Evolutionary conservation across 768 basidiomycete species (phyloP).

Genomic region (Lactarius deliciosus): DNA sequence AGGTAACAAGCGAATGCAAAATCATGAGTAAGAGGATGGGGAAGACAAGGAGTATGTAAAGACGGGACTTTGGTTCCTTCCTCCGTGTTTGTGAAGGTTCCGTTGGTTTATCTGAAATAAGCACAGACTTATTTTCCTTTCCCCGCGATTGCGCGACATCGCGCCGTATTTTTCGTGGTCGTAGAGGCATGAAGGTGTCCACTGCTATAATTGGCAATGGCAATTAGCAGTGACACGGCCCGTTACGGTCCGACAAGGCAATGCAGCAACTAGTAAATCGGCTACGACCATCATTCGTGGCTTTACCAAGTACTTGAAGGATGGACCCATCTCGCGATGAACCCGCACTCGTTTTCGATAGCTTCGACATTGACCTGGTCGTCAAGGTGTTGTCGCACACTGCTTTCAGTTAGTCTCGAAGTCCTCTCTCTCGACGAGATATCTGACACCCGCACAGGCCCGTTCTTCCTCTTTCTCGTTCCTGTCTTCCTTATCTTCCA

Average conservation of each 20-base stretch:
- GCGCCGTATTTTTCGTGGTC: slow-evolving; percentile 22
- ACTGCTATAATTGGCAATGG: background rate
- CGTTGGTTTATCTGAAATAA: background rate
- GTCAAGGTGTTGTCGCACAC: slow-evolving; percentile 79
- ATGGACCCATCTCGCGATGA: slow-evolving; percentile 20
- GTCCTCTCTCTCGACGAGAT: background rate
- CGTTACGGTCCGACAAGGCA: slow-evolving; percentile 2
- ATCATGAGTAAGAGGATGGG: slow-evolving; percentile 34
- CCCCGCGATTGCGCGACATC: slow-evolving; percentile 6
- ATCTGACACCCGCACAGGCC: slow-evolving; percentile 48
- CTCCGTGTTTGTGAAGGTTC: background rate
- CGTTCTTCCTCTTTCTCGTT: slow-evolving; percentile 80
- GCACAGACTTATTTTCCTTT: slow-evolving; percentile 1
- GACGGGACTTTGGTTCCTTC: slow-evolving; percentile 11
- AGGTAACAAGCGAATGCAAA: slow-evolving; percentile 55
- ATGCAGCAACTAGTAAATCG: background rate
- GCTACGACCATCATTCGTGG: background rate
- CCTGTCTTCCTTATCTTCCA: slow-evolving; percentile 79
- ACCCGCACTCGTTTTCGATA: slow-evolving; percentile 55
- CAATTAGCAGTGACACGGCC: background rate
- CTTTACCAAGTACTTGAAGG: slow-evolving; percentile 1
- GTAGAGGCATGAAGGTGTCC: slow-evolving; percentile 24
- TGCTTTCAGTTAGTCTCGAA: slow-evolving; percentile 62
- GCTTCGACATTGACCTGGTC: slow-evolving; percentile 72
- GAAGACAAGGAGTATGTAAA: slow-evolving; percentile 29